Conservation (phyloP, 768 basidiomycete species). For the Termitomyces sp. region DNA sequence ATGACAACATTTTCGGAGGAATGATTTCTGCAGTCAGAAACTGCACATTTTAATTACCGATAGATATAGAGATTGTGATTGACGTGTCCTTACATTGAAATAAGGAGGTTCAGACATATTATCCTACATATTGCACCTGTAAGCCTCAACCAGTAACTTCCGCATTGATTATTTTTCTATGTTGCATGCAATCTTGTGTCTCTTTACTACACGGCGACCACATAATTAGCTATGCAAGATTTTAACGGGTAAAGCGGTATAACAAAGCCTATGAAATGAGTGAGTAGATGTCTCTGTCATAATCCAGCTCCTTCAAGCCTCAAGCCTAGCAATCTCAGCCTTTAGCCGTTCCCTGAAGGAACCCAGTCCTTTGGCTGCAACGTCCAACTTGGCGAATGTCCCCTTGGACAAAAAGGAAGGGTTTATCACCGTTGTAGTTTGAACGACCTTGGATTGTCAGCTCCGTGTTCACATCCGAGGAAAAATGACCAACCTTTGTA, state of each 20-base stretch:
- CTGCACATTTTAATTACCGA: not conserved
- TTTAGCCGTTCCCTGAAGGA: conserved; percentile 29
- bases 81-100: not conserved
- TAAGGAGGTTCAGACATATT: not conserved
- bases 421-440: conserved; percentile 77
- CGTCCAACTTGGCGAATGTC: conserved; percentile 43
- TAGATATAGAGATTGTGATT: not conserved
- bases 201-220: not conserved
- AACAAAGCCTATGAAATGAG: not conserved
- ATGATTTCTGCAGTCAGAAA: conserved; percentile 19
- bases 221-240: not conserved
- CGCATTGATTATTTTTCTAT: not conserved
- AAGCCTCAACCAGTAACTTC: not conserved
- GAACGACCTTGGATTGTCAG: conserved; percentile 52
- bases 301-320: not conserved
- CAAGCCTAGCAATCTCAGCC: conserved; percentile 25
- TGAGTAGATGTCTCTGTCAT: not conserved
- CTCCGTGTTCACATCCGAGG: not conserved
- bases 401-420: conserved; percentile 73
- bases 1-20: conserved; percentile 42
- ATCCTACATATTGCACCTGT: not conserved
- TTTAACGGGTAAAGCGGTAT: not conserved
- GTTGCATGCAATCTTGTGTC: not conserved
- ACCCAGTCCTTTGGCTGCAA: conserved; percentile 22
- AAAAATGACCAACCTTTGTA: conserved; percentile 53